Evolutionary conservation across 1,284 basidiomycete genomes (phyloP).

Genomic region (Moniliella sp.): DNA sequence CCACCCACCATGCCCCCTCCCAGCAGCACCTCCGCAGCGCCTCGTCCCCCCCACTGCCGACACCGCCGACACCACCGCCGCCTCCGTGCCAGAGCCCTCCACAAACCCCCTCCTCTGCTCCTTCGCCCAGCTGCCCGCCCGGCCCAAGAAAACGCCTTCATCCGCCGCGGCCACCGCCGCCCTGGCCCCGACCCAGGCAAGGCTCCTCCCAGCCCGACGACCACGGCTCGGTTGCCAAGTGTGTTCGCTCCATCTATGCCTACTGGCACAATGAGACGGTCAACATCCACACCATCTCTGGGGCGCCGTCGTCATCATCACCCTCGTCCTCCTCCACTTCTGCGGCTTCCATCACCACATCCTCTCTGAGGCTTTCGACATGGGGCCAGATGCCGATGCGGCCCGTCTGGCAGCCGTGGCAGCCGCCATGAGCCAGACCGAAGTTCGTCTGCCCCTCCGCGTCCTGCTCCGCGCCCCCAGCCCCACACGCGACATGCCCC

Average conservation of each 20-base stretch:
- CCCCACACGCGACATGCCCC: background rate
- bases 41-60: too few relatives aligned
- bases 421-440: background rate
- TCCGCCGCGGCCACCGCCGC: slow-evolving; percentile 22
- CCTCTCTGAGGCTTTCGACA: slow-evolving; percentile 10
- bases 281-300: slow-evolving; percentile 73
- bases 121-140: background rate
- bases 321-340: slow-evolving; percentile 36
- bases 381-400: background rate
- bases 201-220: slow-evolving; percentile 4
- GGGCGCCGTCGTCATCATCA: slow-evolving; percentile 48
- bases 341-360: slow-evolving; percentile 12
- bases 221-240: slow-evolving; percentile 19
- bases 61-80: background rate
- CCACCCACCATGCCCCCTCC: too few relatives aligned
- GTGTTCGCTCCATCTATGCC: slow-evolving; percentile 26
- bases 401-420: background rate
- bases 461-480: background rate
- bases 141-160: slow-evolving; percentile 17
- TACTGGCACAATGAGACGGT: slow-evolving; percentile 39
- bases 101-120: too few relatives aligned
- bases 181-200: slow-evolving; percentile 7
- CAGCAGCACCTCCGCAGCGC: too few relatives aligned
- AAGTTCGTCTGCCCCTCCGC: background rate
- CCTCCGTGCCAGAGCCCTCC: too few relatives aligned